Percentiles rank a stretch among this genome's conserved stretches.
Evolutionary conservation across 1,284 basidiomycete species (phyloP).

Genomic region (Ustilago hordei): DNA sequence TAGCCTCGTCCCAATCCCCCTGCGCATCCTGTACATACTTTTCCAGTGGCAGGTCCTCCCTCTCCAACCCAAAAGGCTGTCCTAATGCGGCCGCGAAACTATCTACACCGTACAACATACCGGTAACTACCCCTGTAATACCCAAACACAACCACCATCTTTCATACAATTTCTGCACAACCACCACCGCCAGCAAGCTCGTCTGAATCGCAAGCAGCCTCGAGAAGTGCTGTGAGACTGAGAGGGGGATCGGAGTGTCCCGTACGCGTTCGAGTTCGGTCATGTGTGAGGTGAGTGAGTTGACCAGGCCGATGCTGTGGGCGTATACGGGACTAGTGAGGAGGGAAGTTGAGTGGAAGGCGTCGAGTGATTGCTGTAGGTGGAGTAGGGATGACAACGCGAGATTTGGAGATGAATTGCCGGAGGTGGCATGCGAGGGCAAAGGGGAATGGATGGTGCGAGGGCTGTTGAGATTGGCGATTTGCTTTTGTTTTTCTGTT

Average conservation of each 20-base stretch:
- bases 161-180: slow-evolving; percentile 29
- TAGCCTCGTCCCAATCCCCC: slow-evolving; percentile 36
- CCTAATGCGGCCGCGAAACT: slow-evolving; percentile 41
- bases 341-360: slow-evolving; percentile 17
- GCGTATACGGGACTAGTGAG: slow-evolving; percentile 42
- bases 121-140: slow-evolving; percentile 27
- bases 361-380: slow-evolving; percentile 31
- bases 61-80: slow-evolving; percentile 45
- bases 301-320: slow-evolving; percentile 44
- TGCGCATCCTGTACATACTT: slow-evolving; percentile 32
- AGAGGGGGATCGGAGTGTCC: slow-evolving; percentile 48
- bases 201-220: slow-evolving; percentile 35
- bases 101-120: slow-evolving; percentile 51
- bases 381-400: slow-evolving; percentile 29
- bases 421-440: not conserved
- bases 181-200: slow-evolving; percentile 34
- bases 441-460: slow-evolving; percentile 3
- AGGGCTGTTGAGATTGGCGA: slow-evolving; percentile 30
- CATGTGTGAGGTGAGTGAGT: slow-evolving; percentile 40
- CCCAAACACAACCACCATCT: slow-evolving; percentile 21
- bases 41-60: slow-evolving; percentile 45
- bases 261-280: slow-evolving; percentile 48
- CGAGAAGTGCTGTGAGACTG: slow-evolving; percentile 38
- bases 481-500: slow-evolving; percentile 27
- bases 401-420: slow-evolving; percentile 17